Evolutionary conservation across 176 grass and related monocot genomes (phyloP).

Genomic region (Pontederia paniculata): DNA sequence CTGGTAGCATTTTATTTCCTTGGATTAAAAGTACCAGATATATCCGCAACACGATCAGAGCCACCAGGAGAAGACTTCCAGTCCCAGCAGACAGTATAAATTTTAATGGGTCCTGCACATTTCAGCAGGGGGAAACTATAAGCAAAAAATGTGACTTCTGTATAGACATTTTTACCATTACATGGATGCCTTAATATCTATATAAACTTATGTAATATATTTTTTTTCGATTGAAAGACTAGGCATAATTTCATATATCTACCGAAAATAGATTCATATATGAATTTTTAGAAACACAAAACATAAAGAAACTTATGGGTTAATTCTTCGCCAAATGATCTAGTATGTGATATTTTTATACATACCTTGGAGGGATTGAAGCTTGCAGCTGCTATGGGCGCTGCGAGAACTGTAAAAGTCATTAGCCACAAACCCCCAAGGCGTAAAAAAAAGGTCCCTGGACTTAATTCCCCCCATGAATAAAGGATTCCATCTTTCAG

Average conservation of each 20-base stretch:
- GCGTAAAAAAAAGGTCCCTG: slow-evolving; percentile 57
- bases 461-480: slow-evolving; percentile 80
- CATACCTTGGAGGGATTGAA: slow-evolving; percentile 68
- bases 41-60: slow-evolving; percentile 67
- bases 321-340: not conserved
- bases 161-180: too few relatives aligned
- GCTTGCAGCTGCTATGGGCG: slow-evolving; percentile 77
- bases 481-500: slow-evolving; percentile 69
- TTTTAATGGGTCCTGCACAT: slow-evolving; percentile 67
- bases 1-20: not conserved
- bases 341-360: not conserved
- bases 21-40: slow-evolving; percentile 41
- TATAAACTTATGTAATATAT: too few relatives aligned
- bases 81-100: slow-evolving; percentile 78
- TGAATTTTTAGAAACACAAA: too few relatives aligned
- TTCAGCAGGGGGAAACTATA: not conserved
- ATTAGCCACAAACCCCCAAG: slow-evolving; percentile 59
- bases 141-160: too few relatives aligned
- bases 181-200: too few relatives aligned
- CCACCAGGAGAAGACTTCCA: slow-evolving; percentile 70
- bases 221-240: too few relatives aligned
- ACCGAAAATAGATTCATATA: too few relatives aligned
- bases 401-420: slow-evolving; percentile 68
- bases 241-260: too few relatives aligned
- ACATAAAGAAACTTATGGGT: too few relatives aligned